Percentiles rank a stretch among this genome's conserved stretches.
phyloP scores from a whole-genome alignment of 805 yeast genomes.

The Saturnispora kantuleensis region DNA sequence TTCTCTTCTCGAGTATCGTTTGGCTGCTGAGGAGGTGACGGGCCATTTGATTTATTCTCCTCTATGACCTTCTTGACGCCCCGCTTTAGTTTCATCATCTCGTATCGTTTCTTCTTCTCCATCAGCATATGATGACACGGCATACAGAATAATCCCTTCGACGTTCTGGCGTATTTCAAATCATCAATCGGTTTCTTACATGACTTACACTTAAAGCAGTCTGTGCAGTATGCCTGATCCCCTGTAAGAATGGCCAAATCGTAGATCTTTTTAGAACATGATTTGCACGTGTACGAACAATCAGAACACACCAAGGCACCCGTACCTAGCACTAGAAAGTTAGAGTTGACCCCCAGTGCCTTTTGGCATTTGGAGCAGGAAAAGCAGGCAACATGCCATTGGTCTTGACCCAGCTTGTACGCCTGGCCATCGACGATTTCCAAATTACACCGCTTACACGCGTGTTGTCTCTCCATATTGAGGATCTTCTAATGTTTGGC shows the following conservation, averaged over 20 bases:
- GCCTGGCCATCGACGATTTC: constrained; percentile 86
- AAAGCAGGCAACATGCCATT: constrained; percentile 95
- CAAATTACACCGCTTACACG: constrained; percentile 32
- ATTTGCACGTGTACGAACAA: constrained; percentile 84
- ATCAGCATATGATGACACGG: constrained; percentile 77
- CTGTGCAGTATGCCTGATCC: constrained; percentile 87
- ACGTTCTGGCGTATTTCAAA: constrained; percentile 82
- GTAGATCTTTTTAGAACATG: constrained; percentile 78
- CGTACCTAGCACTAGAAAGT: constrained; percentile 84
- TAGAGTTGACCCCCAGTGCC: constrained; percentile 75
- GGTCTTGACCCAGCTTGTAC: constrained; percentile 84
- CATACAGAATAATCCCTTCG: constrained; percentile 90
- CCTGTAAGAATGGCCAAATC: constrained; percentile 93
- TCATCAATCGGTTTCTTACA: constrained; percentile 83
- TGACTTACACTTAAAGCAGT: constrained; percentile 81
- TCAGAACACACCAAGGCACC: constrained; percentile 85
- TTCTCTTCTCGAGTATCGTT: too few relatives aligned
- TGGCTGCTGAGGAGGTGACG: neutral
- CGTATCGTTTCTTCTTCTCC: constrained; percentile 63
- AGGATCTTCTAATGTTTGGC: neutral
- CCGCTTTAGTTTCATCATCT: constrained; percentile 31
- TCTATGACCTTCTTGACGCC: constrained; percentile 7
- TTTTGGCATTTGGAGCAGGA: constrained; percentile 76
- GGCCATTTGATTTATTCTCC: neutral
- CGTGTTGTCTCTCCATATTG: constrained; percentile 9